phyloP scores from a whole-genome alignment of 495 filamentous ascomycete species.

The Penicillium robsamsonii region DNA sequence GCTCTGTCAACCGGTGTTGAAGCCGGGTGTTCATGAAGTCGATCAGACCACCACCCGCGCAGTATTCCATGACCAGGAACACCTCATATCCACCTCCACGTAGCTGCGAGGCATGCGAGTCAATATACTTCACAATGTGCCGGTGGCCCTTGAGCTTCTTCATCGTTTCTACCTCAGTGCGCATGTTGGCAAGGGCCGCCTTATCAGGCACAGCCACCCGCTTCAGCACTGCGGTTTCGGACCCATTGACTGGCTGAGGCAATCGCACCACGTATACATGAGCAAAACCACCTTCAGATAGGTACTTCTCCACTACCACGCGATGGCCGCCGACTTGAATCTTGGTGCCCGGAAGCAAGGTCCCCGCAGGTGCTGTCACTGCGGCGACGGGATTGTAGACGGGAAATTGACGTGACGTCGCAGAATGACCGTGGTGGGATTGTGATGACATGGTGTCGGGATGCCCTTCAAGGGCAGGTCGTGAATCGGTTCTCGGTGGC shows the following conservation, averaged over 20 bases:
- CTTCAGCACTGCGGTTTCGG: constrained; percentile 87
- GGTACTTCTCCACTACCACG: constrained; percentile 95
- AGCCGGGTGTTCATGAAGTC: constrained; percentile 99
- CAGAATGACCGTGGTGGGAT: constrained; percentile 33
- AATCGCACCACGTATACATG: constrained; percentile 96
- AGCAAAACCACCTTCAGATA: constrained; percentile 97
- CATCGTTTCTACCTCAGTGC: constrained; percentile 99
- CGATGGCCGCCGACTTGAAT: constrained; percentile 91
- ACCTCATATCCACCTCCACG: constrained; percentile 94
- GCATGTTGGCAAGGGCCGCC: constrained; percentile 88
- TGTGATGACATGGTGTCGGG: constrained; percentile 38
- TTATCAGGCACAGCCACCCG: constrained; percentile 97
- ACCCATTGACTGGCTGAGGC: constrained; percentile 71
- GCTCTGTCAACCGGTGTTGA: constrained; percentile 94
- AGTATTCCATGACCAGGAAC: constrained; percentile 96
- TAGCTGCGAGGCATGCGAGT: constrained; percentile 93
- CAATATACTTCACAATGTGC: constrained; percentile 95
- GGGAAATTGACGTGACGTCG: constrained; percentile 33
- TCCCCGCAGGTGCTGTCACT: constrained; percentile 70
- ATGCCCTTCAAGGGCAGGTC: constrained; percentile 31
- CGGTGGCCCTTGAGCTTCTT: constrained; percentile 96
- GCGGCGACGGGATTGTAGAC: constrained; percentile 41
- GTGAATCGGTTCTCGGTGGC: constrained; percentile 9
- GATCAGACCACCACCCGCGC: constrained; percentile 81
- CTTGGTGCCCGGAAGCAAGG: constrained; percentile 89